Evolutionary conservation across 129 eudicot genomes (phyloP).

Genomic region (Solidago caesia): DNA sequence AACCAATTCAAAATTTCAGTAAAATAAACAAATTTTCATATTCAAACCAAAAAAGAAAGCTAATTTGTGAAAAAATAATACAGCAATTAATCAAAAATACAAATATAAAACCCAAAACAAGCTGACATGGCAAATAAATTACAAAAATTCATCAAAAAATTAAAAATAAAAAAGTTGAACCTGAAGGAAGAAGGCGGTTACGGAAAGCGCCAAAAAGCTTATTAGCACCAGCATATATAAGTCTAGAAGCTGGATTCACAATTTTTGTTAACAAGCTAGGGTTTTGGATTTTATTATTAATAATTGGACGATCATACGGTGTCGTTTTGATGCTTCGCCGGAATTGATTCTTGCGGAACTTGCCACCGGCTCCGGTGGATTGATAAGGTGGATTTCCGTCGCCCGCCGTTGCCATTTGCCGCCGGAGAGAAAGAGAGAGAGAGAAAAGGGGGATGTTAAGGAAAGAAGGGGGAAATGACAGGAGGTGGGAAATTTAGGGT

Average conservation of each 20-base stretch:
- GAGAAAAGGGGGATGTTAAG: conserved; percentile 18
- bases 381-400: conserved; percentile 38
- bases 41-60: too few relatives aligned
- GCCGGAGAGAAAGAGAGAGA: conserved; percentile 25
- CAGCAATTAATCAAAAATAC: not conserved
- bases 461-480: conserved; percentile 11
- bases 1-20: too few relatives aligned
- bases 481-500: conserved; percentile 55
- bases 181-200: conserved; percentile 60
- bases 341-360: conserved; percentile 56
- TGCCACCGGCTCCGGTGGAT: conserved; percentile 62
- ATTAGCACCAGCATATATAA: conserved; percentile 64
- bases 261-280: conserved; percentile 69
- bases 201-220: conserved; percentile 62
- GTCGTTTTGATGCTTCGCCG: conserved; percentile 52
- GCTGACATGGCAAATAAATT: not conserved
- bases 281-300: conserved; percentile 26
- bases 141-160: conserved; percentile 14
- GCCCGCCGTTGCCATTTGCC: conserved; percentile 67
- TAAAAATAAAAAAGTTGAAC: conserved; percentile 24
- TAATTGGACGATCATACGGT: conserved; percentile 76
- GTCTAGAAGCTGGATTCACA: conserved; percentile 80
- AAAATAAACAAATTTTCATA: too few relatives aligned
- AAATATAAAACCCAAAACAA: conserved; percentile 5
- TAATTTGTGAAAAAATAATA: too few relatives aligned